Evolutionary conservation across 116 monocot genomes (phyloP), one percentile per base, ranked within the genome.

Genomic region (Dioscorea cayenensis): DNA sequence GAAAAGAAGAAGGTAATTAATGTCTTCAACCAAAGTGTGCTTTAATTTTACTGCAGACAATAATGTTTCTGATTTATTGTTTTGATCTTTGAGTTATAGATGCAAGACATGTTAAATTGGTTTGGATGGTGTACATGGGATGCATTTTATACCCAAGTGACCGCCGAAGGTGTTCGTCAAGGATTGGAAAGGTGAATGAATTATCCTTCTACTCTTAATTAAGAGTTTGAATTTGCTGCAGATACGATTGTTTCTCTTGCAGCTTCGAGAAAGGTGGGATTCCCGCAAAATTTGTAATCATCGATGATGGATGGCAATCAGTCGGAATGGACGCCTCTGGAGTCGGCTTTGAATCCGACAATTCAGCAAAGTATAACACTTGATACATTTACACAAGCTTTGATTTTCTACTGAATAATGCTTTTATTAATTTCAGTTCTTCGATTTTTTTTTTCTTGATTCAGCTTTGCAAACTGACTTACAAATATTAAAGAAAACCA

Each of bases 51-150:
- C 32, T 3, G 16, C 59, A 17, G 1, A 59, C 7, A 6, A 16
- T 6, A 17, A 59, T 16, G 59, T 16, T 17, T 62, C 25, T 23
- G 22, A 20, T 22, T 27, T 28, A 11, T 11, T 65, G 28, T 12
- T 63, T 21, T 51, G 7, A 20, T 66, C 25, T 49, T 66, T 65
- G 38, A 71, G 29, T 70, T 21, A 27, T 70, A 90, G 90, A 82
- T 88, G 84, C 92, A 88, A 37, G 83, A 84, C 62, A 80, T 92
- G 79, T 51, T 92, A 58, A 84, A 92, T 76, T 92, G 92, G 92
- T 92, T 92, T 74, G 92, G 92, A 10, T 92, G 92, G 92, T 92
- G 92, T 70, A 92, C 92, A 66, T 92, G 92, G 92, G 92, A 92
- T 79, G 92, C 92, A 71, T 92, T 92, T 66, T 92, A 92, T 68